Evolutionary conservation across 2,329 filamentous ascomycete species (phyloP).

Genomic region (Neopestalotiopsis sp.): DNA sequence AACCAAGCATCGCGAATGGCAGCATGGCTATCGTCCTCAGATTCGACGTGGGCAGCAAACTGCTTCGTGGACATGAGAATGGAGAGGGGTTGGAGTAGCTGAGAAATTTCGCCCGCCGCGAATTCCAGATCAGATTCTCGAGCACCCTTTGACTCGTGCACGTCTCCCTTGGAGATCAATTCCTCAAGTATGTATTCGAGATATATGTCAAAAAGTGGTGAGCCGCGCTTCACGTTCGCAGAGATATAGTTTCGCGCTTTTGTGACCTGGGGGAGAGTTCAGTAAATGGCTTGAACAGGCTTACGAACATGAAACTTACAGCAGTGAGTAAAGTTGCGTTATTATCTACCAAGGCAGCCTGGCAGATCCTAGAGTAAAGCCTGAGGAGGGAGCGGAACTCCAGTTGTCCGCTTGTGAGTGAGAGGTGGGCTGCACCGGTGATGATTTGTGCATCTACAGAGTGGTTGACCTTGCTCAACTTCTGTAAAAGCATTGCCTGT

Average conservation of each 20-base stretch:
- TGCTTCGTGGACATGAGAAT: constrained; percentile 76
- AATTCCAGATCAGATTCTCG: constrained; percentile 81
- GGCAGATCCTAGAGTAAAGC: constrained; percentile 76
- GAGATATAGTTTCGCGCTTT: constrained; percentile 83
- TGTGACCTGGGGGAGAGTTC: constrained; percentile 56
- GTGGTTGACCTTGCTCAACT: constrained; percentile 83
- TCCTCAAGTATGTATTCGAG: constrained; percentile 82
- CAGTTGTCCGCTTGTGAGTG: constrained; percentile 75
- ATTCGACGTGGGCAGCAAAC: constrained; percentile 47
- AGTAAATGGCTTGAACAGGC: not conserved
- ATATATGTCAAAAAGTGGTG: constrained; percentile 82
- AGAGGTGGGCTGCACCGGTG: constrained; percentile 77
- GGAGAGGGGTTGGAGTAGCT: constrained; percentile 86
- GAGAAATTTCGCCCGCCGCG: constrained; percentile 84
- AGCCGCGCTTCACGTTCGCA: constrained; percentile 67
- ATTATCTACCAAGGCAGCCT: constrained; percentile 73
- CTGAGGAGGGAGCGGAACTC: constrained; percentile 89
- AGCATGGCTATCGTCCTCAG: constrained; percentile 72
- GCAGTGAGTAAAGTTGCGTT: constrained; percentile 73
- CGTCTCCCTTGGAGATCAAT: constrained; percentile 89
- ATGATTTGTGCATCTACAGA: constrained; percentile 86
- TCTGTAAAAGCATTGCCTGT: constrained; percentile 95
- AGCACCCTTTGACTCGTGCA: constrained; percentile 73
- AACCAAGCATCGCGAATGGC: constrained; percentile 95
- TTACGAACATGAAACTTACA: constrained; percentile 51